Evolutionary conservation across 305 asterid species (phyloP).

Genomic region (Rubia balearica): DNA sequence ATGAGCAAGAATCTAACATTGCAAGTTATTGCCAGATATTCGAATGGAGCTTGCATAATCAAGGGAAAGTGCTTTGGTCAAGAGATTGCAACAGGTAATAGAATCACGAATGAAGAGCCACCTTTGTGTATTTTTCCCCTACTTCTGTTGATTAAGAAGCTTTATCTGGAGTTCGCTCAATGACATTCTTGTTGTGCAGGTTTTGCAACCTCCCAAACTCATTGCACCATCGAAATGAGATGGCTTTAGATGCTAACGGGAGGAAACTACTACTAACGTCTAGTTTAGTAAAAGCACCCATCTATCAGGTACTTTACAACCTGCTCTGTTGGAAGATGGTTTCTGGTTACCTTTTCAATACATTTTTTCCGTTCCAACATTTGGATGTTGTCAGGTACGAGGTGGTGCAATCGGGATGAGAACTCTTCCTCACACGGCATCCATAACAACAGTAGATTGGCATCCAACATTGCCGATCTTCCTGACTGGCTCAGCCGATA

Average conservation of each 20-base stretch:
- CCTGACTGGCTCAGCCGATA: slow-evolving; percentile 92
- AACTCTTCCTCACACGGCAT: slow-evolving; percentile 60
- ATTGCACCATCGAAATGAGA: slow-evolving; percentile 48
- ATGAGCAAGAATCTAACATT: slow-evolving; percentile 27
- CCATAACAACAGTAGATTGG: slow-evolving; percentile 92
- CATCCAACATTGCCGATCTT: slow-evolving; percentile 81
- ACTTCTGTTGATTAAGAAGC: background rate
- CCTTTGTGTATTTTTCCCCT: background rate
- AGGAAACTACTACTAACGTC: slow-evolving; percentile 78
- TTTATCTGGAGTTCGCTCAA: background rate
- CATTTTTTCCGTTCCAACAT: background rate
- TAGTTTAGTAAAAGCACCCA: slow-evolving; percentile 62
- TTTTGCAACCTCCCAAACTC: slow-evolving; percentile 47
- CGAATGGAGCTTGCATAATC: slow-evolving; percentile 97
- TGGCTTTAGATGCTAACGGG: slow-evolving; percentile 87
- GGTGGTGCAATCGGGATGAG: slow-evolving; percentile 52
- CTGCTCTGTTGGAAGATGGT: too few species aligned
- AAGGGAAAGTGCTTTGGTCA: slow-evolving; percentile 89
- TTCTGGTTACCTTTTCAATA: background rate
- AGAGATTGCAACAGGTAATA: slow-evolving; percentile 72
- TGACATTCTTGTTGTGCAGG: slow-evolving; percentile 29
- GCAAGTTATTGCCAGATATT: slow-evolving; percentile 49
- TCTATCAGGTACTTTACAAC: slow-evolving; percentile 52
- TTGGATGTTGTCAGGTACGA: slow-evolving; percentile 43
- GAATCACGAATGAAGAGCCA: background rate